phyloP scores from a whole-genome alignment of 129 eudicot species.

The Centaurea solstitialis region DNA sequence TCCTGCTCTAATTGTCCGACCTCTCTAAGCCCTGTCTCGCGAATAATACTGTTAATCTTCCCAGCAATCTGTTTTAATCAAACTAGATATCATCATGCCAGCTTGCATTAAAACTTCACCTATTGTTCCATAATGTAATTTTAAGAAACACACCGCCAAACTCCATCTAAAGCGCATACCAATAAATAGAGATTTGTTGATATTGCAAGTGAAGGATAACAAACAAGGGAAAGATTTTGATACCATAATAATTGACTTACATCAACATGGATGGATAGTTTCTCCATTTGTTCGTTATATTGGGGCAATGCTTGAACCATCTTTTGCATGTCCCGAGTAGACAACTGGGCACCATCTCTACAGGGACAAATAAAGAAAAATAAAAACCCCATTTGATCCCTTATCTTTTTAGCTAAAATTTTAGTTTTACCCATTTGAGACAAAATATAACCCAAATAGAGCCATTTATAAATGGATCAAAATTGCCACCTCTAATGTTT shows the following conservation, averaged over 20 bases:
- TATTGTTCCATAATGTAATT: not conserved
- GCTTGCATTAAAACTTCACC: not conserved
- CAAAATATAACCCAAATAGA: not conserved
- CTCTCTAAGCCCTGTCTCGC: slow-evolving; percentile 78
- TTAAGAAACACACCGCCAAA: not conserved
- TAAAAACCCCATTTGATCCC: not conserved
- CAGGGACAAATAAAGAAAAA: not conserved
- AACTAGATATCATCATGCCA: not conserved
- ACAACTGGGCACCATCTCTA: slow-evolving; percentile 74
- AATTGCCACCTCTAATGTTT: slow-evolving; percentile 1
- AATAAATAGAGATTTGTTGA: not conserved
- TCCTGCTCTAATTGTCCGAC: slow-evolving; percentile 94
- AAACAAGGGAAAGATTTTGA: not conserved
- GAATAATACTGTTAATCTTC: slow-evolving; percentile 62
- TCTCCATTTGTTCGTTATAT: slow-evolving; percentile 91
- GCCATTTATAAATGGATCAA: not conserved
- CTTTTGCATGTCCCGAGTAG: slow-evolving; percentile 84
- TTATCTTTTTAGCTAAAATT: too few relatives aligned
- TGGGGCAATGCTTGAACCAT: slow-evolving; percentile 97
- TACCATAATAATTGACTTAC: slow-evolving; percentile 50
- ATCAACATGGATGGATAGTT: slow-evolving; percentile 86
- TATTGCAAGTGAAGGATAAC: not conserved
- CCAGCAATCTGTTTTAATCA: slow-evolving; percentile 72
- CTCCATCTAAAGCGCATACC: not conserved
- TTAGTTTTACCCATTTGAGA: not conserved